Conservation (phyloP, 352 stramenopile genomes). For the Phytopythium vexans region DNA sequence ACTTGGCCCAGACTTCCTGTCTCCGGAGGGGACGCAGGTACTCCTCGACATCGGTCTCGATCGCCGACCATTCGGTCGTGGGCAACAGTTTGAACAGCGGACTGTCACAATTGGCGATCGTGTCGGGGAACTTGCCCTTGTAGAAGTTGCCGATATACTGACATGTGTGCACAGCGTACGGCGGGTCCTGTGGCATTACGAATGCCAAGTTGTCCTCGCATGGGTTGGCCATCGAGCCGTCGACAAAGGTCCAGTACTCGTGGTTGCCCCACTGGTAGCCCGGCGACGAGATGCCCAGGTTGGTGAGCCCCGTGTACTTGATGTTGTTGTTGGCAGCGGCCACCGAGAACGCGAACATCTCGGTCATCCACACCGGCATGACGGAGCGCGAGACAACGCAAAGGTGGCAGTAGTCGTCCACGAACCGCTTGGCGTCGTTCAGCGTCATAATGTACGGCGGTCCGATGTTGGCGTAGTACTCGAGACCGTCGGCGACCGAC, state of each 20-base stretch:
- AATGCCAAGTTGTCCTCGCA: slow-evolving; percentile 28
- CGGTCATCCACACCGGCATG: slow-evolving; percentile 40
- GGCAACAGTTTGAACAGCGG: slow-evolving; percentile 37
- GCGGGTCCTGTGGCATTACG: slow-evolving; percentile 37
- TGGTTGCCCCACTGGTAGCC: slow-evolving; percentile 14
- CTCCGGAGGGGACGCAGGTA: slow-evolving; percentile 16
- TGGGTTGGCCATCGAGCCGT: slow-evolving; percentile 29
- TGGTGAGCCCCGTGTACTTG: slow-evolving; percentile 46
- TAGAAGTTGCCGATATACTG: slow-evolving; percentile 35
- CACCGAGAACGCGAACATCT: slow-evolving; percentile 56
- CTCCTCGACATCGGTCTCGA: slow-evolving; percentile 12
- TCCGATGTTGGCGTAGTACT: slow-evolving; percentile 43
- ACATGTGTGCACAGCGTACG: slow-evolving; percentile 46
- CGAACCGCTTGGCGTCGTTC: slow-evolving; percentile 31
- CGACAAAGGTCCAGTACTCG: slow-evolving; percentile 48
- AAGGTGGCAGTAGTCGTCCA: slow-evolving; percentile 54
- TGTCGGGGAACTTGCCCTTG: slow-evolving; percentile 46
- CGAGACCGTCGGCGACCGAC: slow-evolving; percentile 26
- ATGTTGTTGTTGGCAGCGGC: slow-evolving; percentile 49
- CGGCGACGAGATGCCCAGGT: slow-evolving; percentile 48
- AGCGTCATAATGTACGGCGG: slow-evolving; percentile 57
- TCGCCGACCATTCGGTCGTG: slow-evolving; percentile 29
- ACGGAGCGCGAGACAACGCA: slow-evolving; percentile 35
- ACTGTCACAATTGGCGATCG: slow-evolving; percentile 36
- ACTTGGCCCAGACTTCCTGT: slow-evolving; percentile 40